Evolutionary conservation across 2,329 filamentous ascomycete genomes (phyloP), one percentile per base, ranked within the genome.

Genomic region (Zymoseptoria brevis): DNA sequence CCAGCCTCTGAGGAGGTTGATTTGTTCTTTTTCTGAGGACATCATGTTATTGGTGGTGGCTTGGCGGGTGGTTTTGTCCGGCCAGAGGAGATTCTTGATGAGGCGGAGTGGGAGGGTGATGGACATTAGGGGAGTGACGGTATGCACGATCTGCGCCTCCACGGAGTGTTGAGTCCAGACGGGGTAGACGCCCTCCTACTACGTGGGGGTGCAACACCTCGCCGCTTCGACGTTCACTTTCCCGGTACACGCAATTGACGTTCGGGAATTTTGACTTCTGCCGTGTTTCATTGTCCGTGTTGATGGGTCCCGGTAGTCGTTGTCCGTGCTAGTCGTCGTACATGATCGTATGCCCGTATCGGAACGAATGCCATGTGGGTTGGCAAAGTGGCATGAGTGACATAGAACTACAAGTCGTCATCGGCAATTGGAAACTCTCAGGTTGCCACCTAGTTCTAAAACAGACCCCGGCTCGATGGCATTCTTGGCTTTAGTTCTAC

Each of bases 1-100:
- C 86, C 87, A 90, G 67, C 88, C 87, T 51, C 83, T 80, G 57
- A 87, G 76, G 59, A 88, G 77, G 68, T 88, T 87, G 70, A 88
- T 87, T 19, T 59, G 50, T 45, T 30, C 50, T 35, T 21, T 49
- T 30, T 54, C 26, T 13, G 53, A 13, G 45, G 53, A 50, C 8
- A 8, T 29, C 9, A 56, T 24, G 11, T 50, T 35, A 6, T 50
- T 22, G 22, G 49, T 53, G 49, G 35, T n/a, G 35, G 35, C 35
- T 45, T 51, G 52, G 26, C 41, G 51, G 7, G 26, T 35, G 19
- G 26, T 19, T 21, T 48, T 55, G 45, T 19, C 2, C 53, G 60
- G 24, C 48, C 55, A 57, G 55, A 60, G 53, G 35, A 57, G 19
- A 53, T 55, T 53, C 62, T 49, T 56, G 56, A 64, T 54, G 60